Evolutionary conservation across 441 rosid genomes (phyloP), one percentile per base, ranked within the genome.

Genomic region (Mallotus japonicus): DNA sequence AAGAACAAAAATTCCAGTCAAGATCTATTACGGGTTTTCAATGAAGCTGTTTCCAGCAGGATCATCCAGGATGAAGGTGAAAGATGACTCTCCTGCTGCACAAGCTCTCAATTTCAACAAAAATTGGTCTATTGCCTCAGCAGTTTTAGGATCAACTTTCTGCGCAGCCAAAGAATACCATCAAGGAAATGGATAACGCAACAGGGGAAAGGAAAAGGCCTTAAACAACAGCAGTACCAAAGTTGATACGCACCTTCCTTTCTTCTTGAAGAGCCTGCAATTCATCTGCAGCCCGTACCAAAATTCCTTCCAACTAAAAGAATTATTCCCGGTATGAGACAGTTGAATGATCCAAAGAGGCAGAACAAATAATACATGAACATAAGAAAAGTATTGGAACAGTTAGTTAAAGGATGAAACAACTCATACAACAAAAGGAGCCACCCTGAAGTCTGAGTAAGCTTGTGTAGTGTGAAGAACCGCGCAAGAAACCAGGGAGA

Each of bases 21-120:
- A 57, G 50, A 19, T 70, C 67, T 40, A 98, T 91, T 89, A 93
- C 98, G 85, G 99, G 72, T 93, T 95, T 78, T 95, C 99, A 72
- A 95, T 83, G 82, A 93, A 95, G 88, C 99, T 89, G 85, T 95
- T 95, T 75, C 99, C 99, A 64, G 95, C 85, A 68, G 97, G 96
- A 85, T 95, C 99, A 75, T 95, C 95, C 76, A 95, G 84, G 79
- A 90, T 80, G 81, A 93, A 85, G 75, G 95, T 89, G 75, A 91
- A 93, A 42, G 94, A 55, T 16, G 81, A 85, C 65, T 75, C 85
- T 64, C 90, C 97, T 28, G 82, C 65, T 67, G 96, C 90, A 87
- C 93, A 90, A 67, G 94, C 90, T 80, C 86, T 91, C 80, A 95
- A 70, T 83, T 88, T 95, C 71, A 81, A 72, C 78, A 95, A 83